Base-by-base conservation (phyloP, 1,139 yeast genomes). In the Diutina sp. region DNA sequence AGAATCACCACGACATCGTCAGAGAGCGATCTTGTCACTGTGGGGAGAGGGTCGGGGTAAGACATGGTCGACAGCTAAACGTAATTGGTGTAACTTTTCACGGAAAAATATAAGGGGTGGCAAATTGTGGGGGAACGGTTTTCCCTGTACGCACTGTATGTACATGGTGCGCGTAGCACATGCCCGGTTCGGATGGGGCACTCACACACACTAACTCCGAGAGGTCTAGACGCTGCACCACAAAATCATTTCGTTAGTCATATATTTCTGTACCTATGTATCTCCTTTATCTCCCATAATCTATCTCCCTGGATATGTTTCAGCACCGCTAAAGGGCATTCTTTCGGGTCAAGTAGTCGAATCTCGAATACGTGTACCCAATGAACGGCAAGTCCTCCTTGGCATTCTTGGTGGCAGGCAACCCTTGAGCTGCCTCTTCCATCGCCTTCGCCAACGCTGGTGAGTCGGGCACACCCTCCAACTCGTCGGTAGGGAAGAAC, bases 401-500 rank as follows among this genome's bases (percentile, higher is more conserved):
- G 56, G 79, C 76, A 63, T 77, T 80, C 58, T 77, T 70, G 28
- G 53, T 16, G 16, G 53, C 53, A 6, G 53, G 53, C n/a, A 32
- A 50, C 38, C 71, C 74, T 45, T 69, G 63, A 50, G 62, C 62
- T 69, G 70, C 62, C 66, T 67, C 56, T 63, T 67, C 57, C 65
- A 66, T 58, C n/a, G 88, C 88, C 67, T 82, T 84, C 50, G 82
- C 80, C 68, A 84, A 74, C 1, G 90, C 90, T n/a, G 97, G 96
- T 53, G 89, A 84, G 66, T 91, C 97, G 1, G 98, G 97, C 54
- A 91, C 93, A 67, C 88, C 90, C 69, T 91, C 97, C 64, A 93
- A 78, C 67, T 93, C 99, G 67, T 95, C 99, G 3, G 96, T 90
- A 53, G 99, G 98, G 89, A 93, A 93, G 76, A 93, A 93, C 63